These are phyloP conservation scores for Trichothecium roseum DNA, from an alignment of 2,329 filamentous ascomycete genomes.

Conservation along the genomic window DNA sequence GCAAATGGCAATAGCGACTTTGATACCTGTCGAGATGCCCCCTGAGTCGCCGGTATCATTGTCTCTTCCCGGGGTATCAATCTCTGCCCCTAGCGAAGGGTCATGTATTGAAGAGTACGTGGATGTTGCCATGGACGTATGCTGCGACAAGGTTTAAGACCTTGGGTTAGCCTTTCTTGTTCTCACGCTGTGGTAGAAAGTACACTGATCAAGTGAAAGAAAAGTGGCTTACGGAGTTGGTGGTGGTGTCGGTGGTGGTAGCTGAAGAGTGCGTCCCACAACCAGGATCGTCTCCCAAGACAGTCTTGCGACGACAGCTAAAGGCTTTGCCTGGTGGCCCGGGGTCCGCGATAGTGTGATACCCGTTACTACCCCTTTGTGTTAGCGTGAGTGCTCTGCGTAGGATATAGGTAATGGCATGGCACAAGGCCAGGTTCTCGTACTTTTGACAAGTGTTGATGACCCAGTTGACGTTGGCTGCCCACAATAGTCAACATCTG, in stretches of 20 bases:
- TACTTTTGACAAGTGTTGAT: conserved; percentile 42
- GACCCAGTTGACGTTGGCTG: conserved; percentile 40
- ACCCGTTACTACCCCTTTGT: conserved; percentile 11
- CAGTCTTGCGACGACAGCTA: conserved; percentile 10
- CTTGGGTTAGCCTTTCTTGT: neutral
- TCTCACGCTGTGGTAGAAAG: neutral
- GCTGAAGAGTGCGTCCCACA: conserved; percentile 5
- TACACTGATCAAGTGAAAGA: neutral
- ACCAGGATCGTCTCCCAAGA: conserved; percentile 3
- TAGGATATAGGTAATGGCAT: conserved; percentile 4
- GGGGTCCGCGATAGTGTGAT: conserved; percentile 13
- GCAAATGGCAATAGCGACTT: conserved; percentile 33
- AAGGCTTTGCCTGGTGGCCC: conserved; percentile 14
- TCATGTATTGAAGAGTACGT: neutral
- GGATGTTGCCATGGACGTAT: neutral
- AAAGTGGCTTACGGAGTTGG: no score
- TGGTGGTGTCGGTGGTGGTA: no score
- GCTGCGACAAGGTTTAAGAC: neutral
- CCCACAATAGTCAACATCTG: conserved; percentile 1
- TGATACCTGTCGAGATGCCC: conserved; percentile 26
- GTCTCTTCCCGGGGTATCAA: neutral
- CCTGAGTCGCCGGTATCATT: neutral
- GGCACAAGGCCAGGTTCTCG: conserved; percentile 8
- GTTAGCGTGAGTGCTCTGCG: conserved; percentile 2
- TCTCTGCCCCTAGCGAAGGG: neutral